Evolutionary conservation across 148 eudicot genomes (phyloP).

Genomic region (Drosera capensis): DNA sequence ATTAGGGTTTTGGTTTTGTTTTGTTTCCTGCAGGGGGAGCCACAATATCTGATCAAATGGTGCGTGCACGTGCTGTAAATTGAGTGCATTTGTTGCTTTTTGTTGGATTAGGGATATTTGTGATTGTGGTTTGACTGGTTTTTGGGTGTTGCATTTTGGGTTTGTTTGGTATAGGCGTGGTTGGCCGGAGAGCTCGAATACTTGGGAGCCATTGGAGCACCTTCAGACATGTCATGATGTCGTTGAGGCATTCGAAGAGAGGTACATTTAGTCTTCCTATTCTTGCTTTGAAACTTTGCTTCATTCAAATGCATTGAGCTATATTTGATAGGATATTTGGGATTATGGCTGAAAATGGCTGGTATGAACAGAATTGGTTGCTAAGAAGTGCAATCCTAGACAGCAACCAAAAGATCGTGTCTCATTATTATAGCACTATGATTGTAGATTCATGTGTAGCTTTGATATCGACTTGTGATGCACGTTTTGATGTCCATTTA

Average conservation of each 20-base stretch:
- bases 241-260: constrained; percentile 80
- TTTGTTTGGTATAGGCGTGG: constrained; percentile 61
- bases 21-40: constrained; percentile 41
- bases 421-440: too few relatives aligned
- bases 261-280: constrained; percentile 22
- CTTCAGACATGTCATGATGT: constrained; percentile 62
- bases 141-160: constrained; percentile 3
- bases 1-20: constrained; percentile 1
- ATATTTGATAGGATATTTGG: too few relatives aligned
- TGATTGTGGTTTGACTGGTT: not conserved
- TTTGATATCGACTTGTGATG: not conserved
- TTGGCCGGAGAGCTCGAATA: constrained; percentile 91
- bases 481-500: not conserved
- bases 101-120: not conserved
- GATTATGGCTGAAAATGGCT: not conserved
- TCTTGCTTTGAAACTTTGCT: not conserved
- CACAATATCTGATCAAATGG: constrained; percentile 93
- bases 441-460: not conserved
- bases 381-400: too few relatives aligned
- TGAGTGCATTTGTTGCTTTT: constrained; percentile 1
- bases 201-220: constrained; percentile 94
- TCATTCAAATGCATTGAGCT: not conserved
- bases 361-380: too few relatives aligned
- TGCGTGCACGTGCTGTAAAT: constrained; percentile 15
- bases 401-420: too few relatives aligned